phyloP scores from a whole-genome alignment of 179 eudicot genomes.

The Silene coronaria region DNA sequence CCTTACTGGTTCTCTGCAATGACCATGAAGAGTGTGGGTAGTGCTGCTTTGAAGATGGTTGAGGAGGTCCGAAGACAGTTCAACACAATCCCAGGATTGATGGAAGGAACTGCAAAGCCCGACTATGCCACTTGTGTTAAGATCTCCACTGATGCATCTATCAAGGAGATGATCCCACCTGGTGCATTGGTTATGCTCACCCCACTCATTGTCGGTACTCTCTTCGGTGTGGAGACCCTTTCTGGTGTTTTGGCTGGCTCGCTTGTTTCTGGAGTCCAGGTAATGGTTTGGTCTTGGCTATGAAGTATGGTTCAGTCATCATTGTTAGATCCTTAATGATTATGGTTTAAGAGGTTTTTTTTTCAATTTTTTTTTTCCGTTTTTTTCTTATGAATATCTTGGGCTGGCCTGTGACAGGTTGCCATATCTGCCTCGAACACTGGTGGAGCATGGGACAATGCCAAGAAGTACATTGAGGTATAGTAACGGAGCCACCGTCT shows the following conservation, averaged over 20 bases:
- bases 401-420: conserved; percentile 34
- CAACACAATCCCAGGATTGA: conserved; percentile 76
- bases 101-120: conserved; percentile 79
- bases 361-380: not conserved
- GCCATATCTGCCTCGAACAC: conserved; percentile 95
- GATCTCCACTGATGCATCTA: conserved; percentile 87
- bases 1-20: conserved; percentile 96
- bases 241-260: conserved; percentile 96
- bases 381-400: not conserved
- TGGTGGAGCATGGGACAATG: conserved; percentile 97
- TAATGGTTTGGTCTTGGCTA: conserved; percentile 11
- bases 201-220: conserved; percentile 78
- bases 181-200: conserved; percentile 94
- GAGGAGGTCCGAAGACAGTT: conserved; percentile 90
- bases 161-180: conserved; percentile 87
- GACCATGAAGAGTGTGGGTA: conserved; percentile 96
- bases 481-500: too few relatives aligned
- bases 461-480: conserved; percentile 95
- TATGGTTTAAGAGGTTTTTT: not conserved
- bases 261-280: conserved; percentile 96
- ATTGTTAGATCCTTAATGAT: not conserved
- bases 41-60: conserved; percentile 83
- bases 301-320: not conserved
- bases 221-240: conserved; percentile 84
- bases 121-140: conserved; percentile 86